Conservation (phyloP, 2,329 filamentous ascomycete genomes). For the Chaetomium sp. region DNA sequence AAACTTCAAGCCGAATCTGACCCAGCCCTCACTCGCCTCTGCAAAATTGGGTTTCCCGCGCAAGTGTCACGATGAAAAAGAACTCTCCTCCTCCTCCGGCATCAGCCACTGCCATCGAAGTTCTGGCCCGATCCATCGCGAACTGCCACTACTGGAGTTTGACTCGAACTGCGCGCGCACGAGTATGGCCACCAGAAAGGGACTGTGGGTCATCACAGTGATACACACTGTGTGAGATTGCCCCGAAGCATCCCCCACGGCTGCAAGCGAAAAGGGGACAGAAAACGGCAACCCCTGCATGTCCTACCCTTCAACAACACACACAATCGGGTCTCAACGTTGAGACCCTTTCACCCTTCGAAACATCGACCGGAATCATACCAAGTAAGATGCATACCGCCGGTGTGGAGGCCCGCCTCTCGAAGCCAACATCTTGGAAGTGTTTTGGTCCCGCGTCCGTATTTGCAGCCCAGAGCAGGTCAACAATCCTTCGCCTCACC, state of each 20-base stretch:
- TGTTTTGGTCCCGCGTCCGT: neutral
- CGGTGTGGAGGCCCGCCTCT: neutral
- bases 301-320: neutral
- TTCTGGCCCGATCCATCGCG: neutral
- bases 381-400: neutral
- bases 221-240: constrained; percentile 10
- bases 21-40: neutral
- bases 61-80: neutral
- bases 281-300: neutral
- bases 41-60: neutral
- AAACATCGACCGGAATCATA: neutral
- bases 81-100: no score
- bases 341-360: neutral
- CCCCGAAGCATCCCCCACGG: constrained; percentile 10
- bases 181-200: neutral
- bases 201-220: constrained; percentile 3
- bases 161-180: neutral
- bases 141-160: neutral
- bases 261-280: constrained; percentile 10
- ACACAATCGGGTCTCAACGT: neutral
- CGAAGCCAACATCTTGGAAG: neutral
- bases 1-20: neutral
- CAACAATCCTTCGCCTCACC: neutral
- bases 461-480: neutral
- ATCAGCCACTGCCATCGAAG: neutral